A percentile compares a stretch with the other conserved stretches of the same genome.
Conservation (phyloP, 352 stramenopile species). For the Globisporangium solare region DNA sequence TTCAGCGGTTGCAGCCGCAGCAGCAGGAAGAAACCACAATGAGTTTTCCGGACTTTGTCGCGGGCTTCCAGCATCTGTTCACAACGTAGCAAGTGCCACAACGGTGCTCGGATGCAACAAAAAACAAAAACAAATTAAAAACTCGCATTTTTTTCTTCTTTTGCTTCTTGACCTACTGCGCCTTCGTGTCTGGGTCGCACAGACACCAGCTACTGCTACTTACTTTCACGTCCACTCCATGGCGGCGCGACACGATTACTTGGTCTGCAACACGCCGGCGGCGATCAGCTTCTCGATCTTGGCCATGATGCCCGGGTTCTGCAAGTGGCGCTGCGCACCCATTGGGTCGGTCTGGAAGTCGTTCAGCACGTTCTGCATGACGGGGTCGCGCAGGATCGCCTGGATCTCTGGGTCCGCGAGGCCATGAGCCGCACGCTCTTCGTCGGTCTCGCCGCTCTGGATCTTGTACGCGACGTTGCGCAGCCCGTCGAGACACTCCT, state of each 20-base stretch:
- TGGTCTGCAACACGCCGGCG: slow-evolving; percentile 95
- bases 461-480: slow-evolving; percentile 93
- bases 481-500: slow-evolving; percentile 95
- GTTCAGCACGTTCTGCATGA: slow-evolving; percentile 97
- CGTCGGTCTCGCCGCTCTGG: slow-evolving; percentile 93
- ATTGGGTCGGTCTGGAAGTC: slow-evolving; percentile 96
- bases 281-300: slow-evolving; percentile 99
- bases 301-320: slow-evolving; percentile 91
- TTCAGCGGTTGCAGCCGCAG: slow-evolving; percentile 12
- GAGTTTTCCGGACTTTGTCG: slow-evolving; percentile 28
- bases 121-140: slow-evolving; percentile 13
- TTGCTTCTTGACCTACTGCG: background rate
- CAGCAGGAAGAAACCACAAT: background rate
- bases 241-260: slow-evolving; percentile 31
- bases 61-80: slow-evolving; percentile 26
- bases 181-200: too few species aligned
- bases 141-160: slow-evolving; percentile 8
- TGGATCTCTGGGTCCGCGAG: slow-evolving; percentile 99
- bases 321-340: slow-evolving; percentile 90
- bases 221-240: too few species aligned
- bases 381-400: slow-evolving; percentile 95
- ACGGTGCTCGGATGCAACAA: background rate
- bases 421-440: slow-evolving; percentile 95
- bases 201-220: too few species aligned
- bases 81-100: slow-evolving; percentile 10